A percentile compares a stretch with the other conserved stretches of the same genome.
Conservation (phyloP, 139 green algal species). For the Micractinium sp. region DNA sequence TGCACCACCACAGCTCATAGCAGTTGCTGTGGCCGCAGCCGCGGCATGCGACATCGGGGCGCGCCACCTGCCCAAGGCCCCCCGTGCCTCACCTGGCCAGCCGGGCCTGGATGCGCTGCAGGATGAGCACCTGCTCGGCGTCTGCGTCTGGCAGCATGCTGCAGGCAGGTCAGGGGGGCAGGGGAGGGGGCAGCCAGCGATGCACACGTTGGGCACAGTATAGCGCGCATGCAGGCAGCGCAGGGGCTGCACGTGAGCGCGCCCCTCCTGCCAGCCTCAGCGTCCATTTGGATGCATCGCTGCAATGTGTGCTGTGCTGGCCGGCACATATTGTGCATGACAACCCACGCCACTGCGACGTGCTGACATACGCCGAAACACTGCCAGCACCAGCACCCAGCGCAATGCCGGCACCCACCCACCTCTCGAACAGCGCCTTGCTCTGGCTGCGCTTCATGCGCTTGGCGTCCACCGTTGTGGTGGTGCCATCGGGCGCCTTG, state of each 20-base stretch:
- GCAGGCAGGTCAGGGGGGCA: not conserved
- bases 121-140: slow-evolving; percentile 5
- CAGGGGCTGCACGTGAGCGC: too few species aligned
- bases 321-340: not conserved
- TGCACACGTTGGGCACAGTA: too few species aligned
- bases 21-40: too few species aligned
- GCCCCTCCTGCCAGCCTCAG: too few species aligned
- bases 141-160: slow-evolving; percentile 21
- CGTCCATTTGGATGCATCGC: too few species aligned
- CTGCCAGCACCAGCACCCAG: not conserved
- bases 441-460: slow-evolving; percentile 5
- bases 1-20: too few species aligned
- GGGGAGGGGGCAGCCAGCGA: too few species aligned
- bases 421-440: slow-evolving; percentile 20
- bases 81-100: slow-evolving; percentile 3
- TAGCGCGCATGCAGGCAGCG: too few species aligned
- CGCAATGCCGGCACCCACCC: not conserved
- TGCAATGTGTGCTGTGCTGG: too few species aligned
- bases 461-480: slow-evolving; percentile 3
- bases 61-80: not conserved
- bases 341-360: not conserved
- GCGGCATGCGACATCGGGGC: not conserved
- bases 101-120: slow-evolving; percentile 10
- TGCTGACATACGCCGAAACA: too few species aligned
- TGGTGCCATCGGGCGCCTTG: not conserved